Base-by-base conservation (phyloP, 345 rosid genomes). In the Brassica carinata region DNA sequence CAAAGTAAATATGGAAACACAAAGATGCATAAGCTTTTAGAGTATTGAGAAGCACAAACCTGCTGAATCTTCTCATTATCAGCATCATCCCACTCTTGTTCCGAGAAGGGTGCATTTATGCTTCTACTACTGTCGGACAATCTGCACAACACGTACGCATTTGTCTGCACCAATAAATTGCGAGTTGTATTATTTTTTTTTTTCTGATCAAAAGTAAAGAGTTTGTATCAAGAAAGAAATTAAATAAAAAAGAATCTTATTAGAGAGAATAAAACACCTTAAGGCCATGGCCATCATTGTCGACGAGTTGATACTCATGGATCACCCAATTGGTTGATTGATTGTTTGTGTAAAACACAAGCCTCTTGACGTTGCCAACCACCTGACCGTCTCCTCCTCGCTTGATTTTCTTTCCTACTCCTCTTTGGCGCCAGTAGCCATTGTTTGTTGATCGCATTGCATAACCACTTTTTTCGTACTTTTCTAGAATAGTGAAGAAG, bases 401-500 rank as follows among this genome's bases (percentile, higher is more conserved):
- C 23, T 15, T 53, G 59, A 53, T 11, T 15, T 53, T 3, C 59
- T 53, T 53, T 17, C 6, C 59, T 15, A 0, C 0, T 53, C 59
- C 59, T 5, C 0, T 13, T 0, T 53, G 1, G 19, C 17, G 8
- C 61, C 61, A 55, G 61, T 55, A 6, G 61, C 61, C 61, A 4
- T 48, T 48, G 57, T 1, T 1, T 48, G 57, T 48, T 48, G 7
- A 15, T 55, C 23, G 23, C 1, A 85, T 89, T 91, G 86, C 85
- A 73, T 84, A 77, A 59, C 79, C 88, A 34, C 94, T 90, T 0
- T 14, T 0, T n/a, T 4, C 10, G 23, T n/a, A 1, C 40, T 33
- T 31, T 64, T 31, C 68, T 17, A 31, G 6, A n/a, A 6, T 4
- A 77, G 90, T 83, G 61, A 88, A 94, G 81, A 94, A 89, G 89